Conservation (phyloP, 805 yeast genomes). For the Kluyveromyces dobzhanskii region DNA sequence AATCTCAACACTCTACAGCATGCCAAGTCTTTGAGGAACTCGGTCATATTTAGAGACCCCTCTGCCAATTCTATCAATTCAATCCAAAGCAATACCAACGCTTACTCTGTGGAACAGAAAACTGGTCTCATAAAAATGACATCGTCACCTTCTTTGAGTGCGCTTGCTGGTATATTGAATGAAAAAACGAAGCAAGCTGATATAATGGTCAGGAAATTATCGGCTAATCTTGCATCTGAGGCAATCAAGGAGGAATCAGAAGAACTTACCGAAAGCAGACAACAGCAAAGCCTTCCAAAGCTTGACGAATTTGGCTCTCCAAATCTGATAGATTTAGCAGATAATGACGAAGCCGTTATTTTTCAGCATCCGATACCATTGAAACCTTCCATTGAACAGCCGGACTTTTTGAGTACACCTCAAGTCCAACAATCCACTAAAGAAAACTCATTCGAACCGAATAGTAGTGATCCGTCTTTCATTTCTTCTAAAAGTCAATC, state of each 20-base stretch:
- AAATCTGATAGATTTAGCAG: constrained; percentile 31
- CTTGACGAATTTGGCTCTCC: constrained; percentile 18
- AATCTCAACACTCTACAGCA: constrained; percentile 25
- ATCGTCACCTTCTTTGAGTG: constrained; percentile 37
- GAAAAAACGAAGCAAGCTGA: constrained; percentile 29
- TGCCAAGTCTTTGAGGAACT: constrained; percentile 27
- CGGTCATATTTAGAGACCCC: constrained; percentile 23
- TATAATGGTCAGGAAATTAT: constrained; percentile 12
- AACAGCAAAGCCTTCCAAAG: constrained; percentile 6
- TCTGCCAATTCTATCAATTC: constrained; percentile 3
- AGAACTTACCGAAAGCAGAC: background rate
- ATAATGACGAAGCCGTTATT: constrained; percentile 11
- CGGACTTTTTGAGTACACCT: constrained; percentile 27
- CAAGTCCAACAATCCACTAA: constrained; percentile 1
- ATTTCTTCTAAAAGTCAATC: no score
- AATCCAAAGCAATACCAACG: background rate
- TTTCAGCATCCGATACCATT: constrained; percentile 5
- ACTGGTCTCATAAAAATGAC: constrained; percentile 27
- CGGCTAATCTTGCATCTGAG: constrained; percentile 10
- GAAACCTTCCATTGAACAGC: constrained; percentile 14
- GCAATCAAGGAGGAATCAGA: constrained; percentile 20
- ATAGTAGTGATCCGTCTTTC: no score
- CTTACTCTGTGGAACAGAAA: constrained; percentile 4
- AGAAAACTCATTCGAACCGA: no score
- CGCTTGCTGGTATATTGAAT: constrained; percentile 34